Base-by-base conservation (phyloP, 2,329 filamentous ascomycete genomes). In the Cercospora brassicicola region DNA sequence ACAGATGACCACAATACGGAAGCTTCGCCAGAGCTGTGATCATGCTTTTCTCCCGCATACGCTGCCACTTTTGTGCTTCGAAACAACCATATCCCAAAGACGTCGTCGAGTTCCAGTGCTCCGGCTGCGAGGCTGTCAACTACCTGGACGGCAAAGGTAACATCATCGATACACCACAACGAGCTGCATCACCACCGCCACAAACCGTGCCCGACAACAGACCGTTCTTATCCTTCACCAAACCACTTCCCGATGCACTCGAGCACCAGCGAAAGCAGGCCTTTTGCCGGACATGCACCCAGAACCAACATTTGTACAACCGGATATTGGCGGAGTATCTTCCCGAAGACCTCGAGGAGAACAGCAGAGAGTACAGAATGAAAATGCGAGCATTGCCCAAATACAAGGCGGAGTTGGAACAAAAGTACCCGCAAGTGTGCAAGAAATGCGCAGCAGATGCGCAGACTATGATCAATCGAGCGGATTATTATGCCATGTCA, bases 121-220 rank as follows among this genome's bases (percentile, higher is more conserved):
- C 86, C 20, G 83, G 86, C 69, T 99, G 95, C 83, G 91, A 95
- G 75, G 91, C 94, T 18, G 89, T 90, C 67, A 99, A 98, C 80
- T 91, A 92, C 81, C 84, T 97, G 33, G 95, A 99, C 78, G 86
- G 94, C 91, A 88, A 92, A 78, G 94, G 94, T 75, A 89, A 96
- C 61, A 95, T 98, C 72, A 91, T 92, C 65, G 94, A 99, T 79
- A 92, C 94, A 28, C 93, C 92, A 2, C 84, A 89, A 26, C 81
- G 85, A 20, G 87, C 66, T 76, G 73, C 76, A 45, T 73, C 77
- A 33, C 69, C 75, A 20, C 57, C 67, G 8, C 31, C 65, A 11
- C 48, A 26, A 30, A 55, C 28, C 10, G 9, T 20, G 5, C 20
- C 23, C 4, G 42, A 42, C 20, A 30, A 23, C 20, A 31, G 51